Evolutionary conservation across 495 filamentous ascomycete species (phyloP), one percentile per base, ranked within the genome.

Genomic region (Annulohypoxylon stygium): DNA sequence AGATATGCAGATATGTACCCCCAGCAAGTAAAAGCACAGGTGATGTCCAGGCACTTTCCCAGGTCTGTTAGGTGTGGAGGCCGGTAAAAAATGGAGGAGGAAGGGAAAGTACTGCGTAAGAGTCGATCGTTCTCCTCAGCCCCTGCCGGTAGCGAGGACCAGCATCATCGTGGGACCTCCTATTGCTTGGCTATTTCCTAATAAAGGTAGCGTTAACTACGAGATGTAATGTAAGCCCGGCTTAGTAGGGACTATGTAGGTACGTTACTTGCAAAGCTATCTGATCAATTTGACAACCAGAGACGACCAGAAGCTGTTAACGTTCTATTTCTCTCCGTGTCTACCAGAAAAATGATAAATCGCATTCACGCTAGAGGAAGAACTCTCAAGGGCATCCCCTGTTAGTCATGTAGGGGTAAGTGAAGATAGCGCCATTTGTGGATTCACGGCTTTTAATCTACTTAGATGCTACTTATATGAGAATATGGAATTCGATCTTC

Each of bases 391-490:
- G 69, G 18, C 1, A 41, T 30, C 57, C 69, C 69, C 54, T 65
- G 67, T 6, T 43, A 23, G 26, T 23, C 48, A 33, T 25, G 57
- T 60, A 66, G 65, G 71, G 71, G 61, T n/a, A 55, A 18, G 54
- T 18, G 65, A 48, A 69, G 71, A 69, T 74, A 67, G 71, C 67
- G 66, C 57, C 63, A 63, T 67, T 64, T 60, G 58, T 50, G 63
- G 63, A 14, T 47, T 62, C 58, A 30, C 62, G 67, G 67, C 62
- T 67, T 37, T 61, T 53, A 55, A 64, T 58, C 34, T 75, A 75
- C 72, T 70, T 75, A 33, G 23, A 64, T 53, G 67, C 34, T 75
- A 75, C 72, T 70, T 75, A 33, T 16, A 60, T 59, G 64, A 63
- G 11, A 75, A 67, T n/a, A 62, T 48, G 36, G 25, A 41, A 51